Evolutionary conservation across 768 basidiomycete species (phyloP), one percentile per base, ranked within the genome.

Genomic region (Xerocomus brunneocitrinus): DNA sequence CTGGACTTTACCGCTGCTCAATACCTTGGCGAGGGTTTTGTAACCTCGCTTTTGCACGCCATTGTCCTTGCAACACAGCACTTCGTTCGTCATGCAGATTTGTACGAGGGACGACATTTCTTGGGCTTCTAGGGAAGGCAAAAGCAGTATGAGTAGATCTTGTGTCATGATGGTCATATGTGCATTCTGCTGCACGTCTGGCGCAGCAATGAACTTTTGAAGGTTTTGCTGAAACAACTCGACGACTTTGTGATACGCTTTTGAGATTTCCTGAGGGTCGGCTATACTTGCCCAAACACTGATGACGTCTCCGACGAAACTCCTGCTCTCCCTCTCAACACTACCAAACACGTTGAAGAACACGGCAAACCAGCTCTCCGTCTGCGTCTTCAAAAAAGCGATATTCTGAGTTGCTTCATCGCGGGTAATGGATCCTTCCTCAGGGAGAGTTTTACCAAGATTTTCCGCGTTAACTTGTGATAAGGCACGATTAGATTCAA

Each of bases 331-430:
- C 47, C 83, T 78, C n/a, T 79, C 81, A 31, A 89, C 83, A 55
- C 81, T 91, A 53, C 88, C 81, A 71, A 95, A 98, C n/a, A 99
- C 87, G 66, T 99, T 99, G 76, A 98, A 94, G 42, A 97, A 76
- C 5, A 98, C 93, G 1, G 92, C 86, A 32, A 98, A 81, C 88
- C 97, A 95, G 63, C 92, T 97, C 67, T 93, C 89, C 0, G 80
- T 86, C 65, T 98, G 88, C 0, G 76, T 77, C 39, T 79, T 81
- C 50, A 98, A 75, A 69, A 89, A 88, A 1, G 67, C 74, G 27
- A 98, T 58, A 60, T 94, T 94, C 42, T 73, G 74, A 31, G 71
- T 62, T 3, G 89, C 92, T 62, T 83, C 79, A 38, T 77, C 76
- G 14, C 74, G 73, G 9, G 86, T 77, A 40, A 90, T 72, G 43